A percentile compares a stretch with the other conserved stretches of the same genome.
These are phyloP conservation scores for Xylariales sp. DNA, from an alignment of 2,329 filamentous ascomycete species.

Conservation along the genomic window DNA sequence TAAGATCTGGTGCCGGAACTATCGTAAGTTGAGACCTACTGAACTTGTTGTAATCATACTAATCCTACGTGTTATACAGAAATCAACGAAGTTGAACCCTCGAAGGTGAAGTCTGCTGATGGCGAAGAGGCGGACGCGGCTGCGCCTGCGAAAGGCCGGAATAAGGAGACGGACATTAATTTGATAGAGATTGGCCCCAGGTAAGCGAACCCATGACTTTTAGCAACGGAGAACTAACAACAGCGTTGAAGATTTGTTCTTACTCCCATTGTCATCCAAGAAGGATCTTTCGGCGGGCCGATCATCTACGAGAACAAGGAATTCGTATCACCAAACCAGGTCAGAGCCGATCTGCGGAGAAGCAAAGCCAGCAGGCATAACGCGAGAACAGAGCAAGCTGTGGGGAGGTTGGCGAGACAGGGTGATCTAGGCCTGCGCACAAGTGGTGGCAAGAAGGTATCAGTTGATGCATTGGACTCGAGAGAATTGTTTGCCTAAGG, in stretches of 20 bases:
- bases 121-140: conserved; percentile 38
- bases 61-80: no score
- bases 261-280: conserved; percentile 72
- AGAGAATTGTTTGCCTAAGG: conserved; percentile 71
- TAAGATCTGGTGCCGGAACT: conserved; percentile 94
- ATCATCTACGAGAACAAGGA: conserved; percentile 98
- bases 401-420: conserved; percentile 70
- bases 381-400: conserved; percentile 65
- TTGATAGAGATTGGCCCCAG: conserved; percentile 91
- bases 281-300: conserved; percentile 90
- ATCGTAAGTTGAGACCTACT: conserved; percentile 33
- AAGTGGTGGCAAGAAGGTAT: conserved; percentile 56
- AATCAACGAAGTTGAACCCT: conserved; percentile 75
- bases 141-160: conserved; percentile 23
- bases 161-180: conserved; percentile 68
- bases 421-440: conserved; percentile 71
- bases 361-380: conserved; percentile 76
- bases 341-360: conserved; percentile 74
- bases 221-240: no score
- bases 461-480: conserved; percentile 69
- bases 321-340: conserved; percentile 93
- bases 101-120: conserved; percentile 36
- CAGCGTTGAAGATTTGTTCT: no score
- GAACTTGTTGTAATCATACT: no score
- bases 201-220: no score